Base-by-base conservation (phyloP, 176 grass and related monocot species). In the Carex pumila region DNA sequence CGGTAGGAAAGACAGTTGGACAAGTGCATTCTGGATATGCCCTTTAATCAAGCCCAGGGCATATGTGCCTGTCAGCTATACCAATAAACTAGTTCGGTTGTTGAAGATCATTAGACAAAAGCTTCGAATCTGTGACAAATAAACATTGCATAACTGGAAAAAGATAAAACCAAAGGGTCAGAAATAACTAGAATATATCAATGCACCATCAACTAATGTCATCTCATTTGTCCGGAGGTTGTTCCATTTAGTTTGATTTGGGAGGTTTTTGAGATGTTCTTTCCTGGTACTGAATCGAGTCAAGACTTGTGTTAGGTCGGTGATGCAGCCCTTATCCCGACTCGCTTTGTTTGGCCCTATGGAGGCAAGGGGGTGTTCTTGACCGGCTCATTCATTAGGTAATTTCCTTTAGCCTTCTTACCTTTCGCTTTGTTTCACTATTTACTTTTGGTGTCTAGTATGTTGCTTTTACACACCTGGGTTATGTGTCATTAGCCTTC, bases 341-440 rank as follows among this genome's bases (percentile, higher is more conserved):
- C 91, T 29, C 85, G 91, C 56, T 94, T 99, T 66, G 88, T 94
- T 1, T 99, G 97, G 97, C 90, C 97, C 12, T 93, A 99, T 58
- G 97, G 97, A 59, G 97, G 97, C 18, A 99, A 65, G 86, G 87
- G 91, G 50, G 97, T 99, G 80, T 96, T 90, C 72, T 17, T 99
- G 12, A 87, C 91, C 2, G 97, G 97, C 82, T 88, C 93, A 65
- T 99, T 96, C 19, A 94, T 87, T 11, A 90, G 90, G 97, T 98
- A 64, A 4, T 22, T 12, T 66, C 12, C 1, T 55, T 57, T 32
- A 8, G 0, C 36, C 61, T 55, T 65, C 37, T 65, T 11, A 66
- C 22, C 12, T 36, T 59, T 70, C 14, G 0, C 15, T 79, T 13
- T 67, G 12, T n/a, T 62, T 37, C 22, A 8, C 4, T 64, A 4